phyloP scores from a whole-genome alignment of 78 protist species.

The Carpediemonas membranifera region DNA sequence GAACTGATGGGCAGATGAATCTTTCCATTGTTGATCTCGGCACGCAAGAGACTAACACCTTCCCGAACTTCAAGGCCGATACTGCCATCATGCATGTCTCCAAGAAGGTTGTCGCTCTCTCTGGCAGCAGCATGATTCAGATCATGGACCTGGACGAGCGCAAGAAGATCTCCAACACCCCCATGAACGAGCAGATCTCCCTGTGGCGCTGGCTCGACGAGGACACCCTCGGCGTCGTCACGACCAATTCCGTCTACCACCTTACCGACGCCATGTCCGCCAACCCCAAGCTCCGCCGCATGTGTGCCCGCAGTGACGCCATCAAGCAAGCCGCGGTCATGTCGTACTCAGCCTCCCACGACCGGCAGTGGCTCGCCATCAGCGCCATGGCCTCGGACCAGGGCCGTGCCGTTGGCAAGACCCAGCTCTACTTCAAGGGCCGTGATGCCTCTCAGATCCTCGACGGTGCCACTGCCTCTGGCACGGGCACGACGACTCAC shows the following conservation, averaged over 20 bases:
- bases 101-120: constrained; percentile 77
- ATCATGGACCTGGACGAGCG: constrained; percentile 82
- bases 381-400: not conserved
- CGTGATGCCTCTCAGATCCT: not conserved
- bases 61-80: constrained; percentile 69
- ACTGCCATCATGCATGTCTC: constrained; percentile 90
- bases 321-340: not conserved
- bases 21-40: not conserved
- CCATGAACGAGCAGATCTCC: constrained; percentile 61
- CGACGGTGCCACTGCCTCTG: not conserved
- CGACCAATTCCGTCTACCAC: constrained; percentile 86
- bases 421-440: not conserved
- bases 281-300: constrained; percentile 43
- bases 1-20: not conserved
- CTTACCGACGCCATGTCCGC: too few relatives aligned
- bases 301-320: not conserved
- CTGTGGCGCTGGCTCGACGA: constrained; percentile 88
- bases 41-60: not conserved
- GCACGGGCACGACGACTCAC: not conserved
- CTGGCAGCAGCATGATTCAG: constrained; percentile 68
- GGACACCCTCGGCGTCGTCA: constrained; percentile 76
- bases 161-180: constrained; percentile 60
- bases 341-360: not conserved
- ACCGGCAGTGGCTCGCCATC: not conserved
- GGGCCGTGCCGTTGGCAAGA: not conserved